These are phyloP conservation scores for Stereum hirsutum DNA, from an alignment of 1,284 basidiomycete genomes.

Conservation along the genomic window DNA sequence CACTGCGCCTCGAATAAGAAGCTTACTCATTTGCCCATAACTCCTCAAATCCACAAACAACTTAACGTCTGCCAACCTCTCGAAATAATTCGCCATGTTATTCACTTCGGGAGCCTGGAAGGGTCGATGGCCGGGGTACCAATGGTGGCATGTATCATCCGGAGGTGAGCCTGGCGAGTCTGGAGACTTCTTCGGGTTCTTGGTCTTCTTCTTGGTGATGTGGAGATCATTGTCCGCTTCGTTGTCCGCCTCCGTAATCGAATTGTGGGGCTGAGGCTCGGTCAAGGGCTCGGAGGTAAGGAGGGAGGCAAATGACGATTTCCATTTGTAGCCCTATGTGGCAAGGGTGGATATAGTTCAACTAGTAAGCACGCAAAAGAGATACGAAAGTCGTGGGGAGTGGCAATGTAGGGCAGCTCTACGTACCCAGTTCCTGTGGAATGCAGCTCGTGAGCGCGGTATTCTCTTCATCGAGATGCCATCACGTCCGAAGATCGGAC, in stretches of 20 bases:
- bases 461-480: no score
- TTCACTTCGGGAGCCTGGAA: slow-evolving; percentile 74
- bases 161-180: slow-evolving; percentile 10
- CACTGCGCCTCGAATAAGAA: no score
- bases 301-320: no score
- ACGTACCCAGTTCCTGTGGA: no score
- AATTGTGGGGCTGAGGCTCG: no score
- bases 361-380: not conserved
- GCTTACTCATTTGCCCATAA: slow-evolving; percentile 78
- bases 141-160: slow-evolving; percentile 56
- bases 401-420: no score
- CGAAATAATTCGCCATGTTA: slow-evolving; percentile 66
- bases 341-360: no score
- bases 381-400: no score
- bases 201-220: slow-evolving; percentile 13
- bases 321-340: slow-evolving; percentile 54
- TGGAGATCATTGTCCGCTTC: slow-evolving; percentile 27
- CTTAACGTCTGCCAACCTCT: slow-evolving; percentile 39
- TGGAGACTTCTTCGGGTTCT: not conserved
- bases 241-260: not conserved
- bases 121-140: slow-evolving; percentile 62
- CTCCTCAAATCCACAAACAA: slow-evolving; percentile 73
- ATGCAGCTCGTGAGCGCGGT: no score
- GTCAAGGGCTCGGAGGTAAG: not conserved
- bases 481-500: not conserved